A percentile compares a stretch with the other conserved stretches of the same genome.
Evolutionary conservation across 2,329 filamentous ascomycete species (phyloP).

Genomic region (Ophiostoma angusticollis): DNA sequence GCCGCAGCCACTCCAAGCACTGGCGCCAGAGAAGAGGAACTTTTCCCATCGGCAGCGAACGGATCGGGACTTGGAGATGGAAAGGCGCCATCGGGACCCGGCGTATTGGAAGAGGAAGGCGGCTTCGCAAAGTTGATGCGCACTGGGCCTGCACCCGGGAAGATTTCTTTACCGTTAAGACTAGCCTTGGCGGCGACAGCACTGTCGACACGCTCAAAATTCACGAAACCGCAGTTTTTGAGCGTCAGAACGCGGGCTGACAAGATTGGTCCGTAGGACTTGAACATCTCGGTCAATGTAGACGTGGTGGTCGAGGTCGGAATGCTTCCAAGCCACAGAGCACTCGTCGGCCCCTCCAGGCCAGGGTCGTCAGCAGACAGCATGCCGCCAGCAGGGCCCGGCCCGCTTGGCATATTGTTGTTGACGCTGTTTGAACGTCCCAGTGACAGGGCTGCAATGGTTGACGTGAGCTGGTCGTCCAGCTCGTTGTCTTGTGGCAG

Average conservation of each 20-base stretch:
- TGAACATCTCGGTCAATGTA: constrained; percentile 89
- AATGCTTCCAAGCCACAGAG: constrained; percentile 94
- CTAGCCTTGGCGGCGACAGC: constrained; percentile 77
- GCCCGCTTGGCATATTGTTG: constrained; percentile 24
- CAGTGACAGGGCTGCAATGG: constrained; percentile 69
- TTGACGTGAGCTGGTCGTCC: constrained; percentile 59
- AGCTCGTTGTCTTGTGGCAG: constrained; percentile 65
- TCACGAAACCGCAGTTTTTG: constrained; percentile 98
- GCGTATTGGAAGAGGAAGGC: constrained; percentile 77
- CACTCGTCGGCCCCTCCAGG: constrained; percentile 80
- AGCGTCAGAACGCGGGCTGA: constrained; percentile 90
- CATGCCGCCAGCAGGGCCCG: constrained; percentile 35
- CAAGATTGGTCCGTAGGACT: constrained; percentile 78
- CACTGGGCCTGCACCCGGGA: constrained; percentile 87
- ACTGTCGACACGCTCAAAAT: constrained; percentile 85
- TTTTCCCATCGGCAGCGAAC: constrained; percentile 39
- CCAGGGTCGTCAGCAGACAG: constrained; percentile 65
- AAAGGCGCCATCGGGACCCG: constrained; percentile 75
- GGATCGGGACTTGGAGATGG: constrained; percentile 87
- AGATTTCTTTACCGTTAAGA: constrained; percentile 95
- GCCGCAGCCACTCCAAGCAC: constrained; percentile 22
- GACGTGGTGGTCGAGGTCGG: constrained; percentile 94
- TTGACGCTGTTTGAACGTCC: constrained; percentile 52
- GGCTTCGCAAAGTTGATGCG: constrained; percentile 97
- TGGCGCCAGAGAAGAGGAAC: constrained; percentile 10